Evolutionary conservation across 805 yeast species (phyloP).

Genomic region (Ogataea populi-albae): DNA sequence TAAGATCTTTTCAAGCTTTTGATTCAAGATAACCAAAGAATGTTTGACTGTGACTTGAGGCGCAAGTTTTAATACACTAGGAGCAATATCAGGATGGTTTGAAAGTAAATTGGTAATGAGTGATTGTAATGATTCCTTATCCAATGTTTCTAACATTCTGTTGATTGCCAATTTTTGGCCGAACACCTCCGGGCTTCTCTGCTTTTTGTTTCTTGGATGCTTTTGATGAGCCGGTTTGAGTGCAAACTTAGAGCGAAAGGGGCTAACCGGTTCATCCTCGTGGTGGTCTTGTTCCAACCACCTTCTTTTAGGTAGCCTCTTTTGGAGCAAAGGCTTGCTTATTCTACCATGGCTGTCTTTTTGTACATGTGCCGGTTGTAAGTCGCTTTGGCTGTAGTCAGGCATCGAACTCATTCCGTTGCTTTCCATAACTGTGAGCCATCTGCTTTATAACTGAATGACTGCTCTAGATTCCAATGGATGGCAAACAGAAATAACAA

Average conservation of each 20-base stretch:
- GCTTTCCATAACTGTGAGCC: conserved; percentile 1
- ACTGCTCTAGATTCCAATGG: too few species aligned
- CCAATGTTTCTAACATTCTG: conserved; percentile 67
- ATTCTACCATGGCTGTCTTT: conserved; percentile 15
- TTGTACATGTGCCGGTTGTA: conserved; percentile 9
- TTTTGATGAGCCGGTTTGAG: conserved; percentile 9
- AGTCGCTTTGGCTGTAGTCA: conserved; percentile 8
- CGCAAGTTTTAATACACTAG: conserved; percentile 47
- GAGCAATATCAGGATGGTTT: conserved; percentile 59
- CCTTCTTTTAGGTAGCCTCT: conserved; percentile 19
- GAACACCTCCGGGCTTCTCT: conserved; percentile 36
- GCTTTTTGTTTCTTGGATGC: conserved; percentile 31
- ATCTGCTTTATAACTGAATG: too few species aligned
- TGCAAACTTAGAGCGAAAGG: conserved; percentile 5
- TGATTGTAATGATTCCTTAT: conserved; percentile 49
- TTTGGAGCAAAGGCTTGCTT: conserved; percentile 14
- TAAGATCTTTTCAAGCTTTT: conserved; percentile 44
- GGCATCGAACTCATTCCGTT: conserved; percentile 10
- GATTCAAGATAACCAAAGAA: conserved; percentile 48
- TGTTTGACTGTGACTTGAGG: conserved; percentile 57
- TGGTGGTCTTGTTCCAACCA: conserved; percentile 10
- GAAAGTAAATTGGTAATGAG: conserved; percentile 53
- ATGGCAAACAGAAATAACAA: too few species aligned
- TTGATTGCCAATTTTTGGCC: conserved; percentile 63
- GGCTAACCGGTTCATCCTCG: conserved; percentile 10